A percentile compares a stretch with the other conserved stretches of the same genome.
Conservation (phyloP, 2,329 filamentous ascomycete genomes). For the Bipolaris oryzae region DNA sequence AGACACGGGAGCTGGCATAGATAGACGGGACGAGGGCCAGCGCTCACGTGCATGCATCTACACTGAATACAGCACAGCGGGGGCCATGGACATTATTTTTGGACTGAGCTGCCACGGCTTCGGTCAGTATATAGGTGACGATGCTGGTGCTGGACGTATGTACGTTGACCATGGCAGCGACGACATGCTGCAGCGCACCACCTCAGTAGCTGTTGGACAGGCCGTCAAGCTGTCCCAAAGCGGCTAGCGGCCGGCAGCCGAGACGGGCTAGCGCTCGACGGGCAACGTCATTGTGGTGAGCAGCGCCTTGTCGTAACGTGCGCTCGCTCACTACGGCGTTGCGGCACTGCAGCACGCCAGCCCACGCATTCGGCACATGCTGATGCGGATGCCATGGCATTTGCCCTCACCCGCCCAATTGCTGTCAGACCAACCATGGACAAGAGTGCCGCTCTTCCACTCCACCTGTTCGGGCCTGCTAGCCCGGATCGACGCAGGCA, state of each 20-base stretch:
- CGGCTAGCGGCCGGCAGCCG: slow-evolving; percentile 13
- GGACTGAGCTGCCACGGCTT: neutral
- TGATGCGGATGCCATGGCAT: slow-evolving; percentile 2
- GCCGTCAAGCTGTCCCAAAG: neutral
- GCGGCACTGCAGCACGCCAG: slow-evolving; percentile 6
- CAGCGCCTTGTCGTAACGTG: slow-evolving; percentile 7
- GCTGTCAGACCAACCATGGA: slow-evolving; percentile 1
- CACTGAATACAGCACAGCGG: neutral
- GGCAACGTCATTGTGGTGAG: slow-evolving; percentile 21
- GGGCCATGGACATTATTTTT: neutral
- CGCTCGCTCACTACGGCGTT: slow-evolving; percentile 2
- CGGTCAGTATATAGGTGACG: neutral
- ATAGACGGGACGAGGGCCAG: neutral
- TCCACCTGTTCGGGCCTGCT: slow-evolving; percentile 17
- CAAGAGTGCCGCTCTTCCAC: neutral
- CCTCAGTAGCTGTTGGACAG: neutral
- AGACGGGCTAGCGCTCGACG: slow-evolving; percentile 3
- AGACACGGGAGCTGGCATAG: slow-evolving; percentile 2
- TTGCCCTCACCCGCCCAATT: slow-evolving; percentile 6
- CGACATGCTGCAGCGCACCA: neutral
- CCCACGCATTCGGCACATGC: neutral
- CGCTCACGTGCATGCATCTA: neutral
- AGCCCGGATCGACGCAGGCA: slow-evolving; percentile 13
- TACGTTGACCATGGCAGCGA: neutral
- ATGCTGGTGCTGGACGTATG: neutral